These are phyloP conservation scores for Bryoerythrophyllum caledonicum DNA, from an alignment of 225 moss, liverwort and hornwort genomes.

Conservation along the genomic window DNA sequence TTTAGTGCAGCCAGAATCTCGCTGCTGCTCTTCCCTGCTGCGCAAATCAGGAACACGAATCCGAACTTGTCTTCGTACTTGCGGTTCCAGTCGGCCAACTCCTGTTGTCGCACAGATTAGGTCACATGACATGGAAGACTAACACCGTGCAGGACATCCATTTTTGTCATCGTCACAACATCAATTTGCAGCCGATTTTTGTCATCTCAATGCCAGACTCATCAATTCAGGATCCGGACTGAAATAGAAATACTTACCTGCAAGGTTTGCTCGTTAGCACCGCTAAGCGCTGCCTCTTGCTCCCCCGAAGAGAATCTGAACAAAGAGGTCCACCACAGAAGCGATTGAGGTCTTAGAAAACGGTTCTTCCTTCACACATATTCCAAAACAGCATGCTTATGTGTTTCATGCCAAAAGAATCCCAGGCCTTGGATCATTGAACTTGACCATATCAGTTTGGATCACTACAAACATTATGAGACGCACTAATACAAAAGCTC, in stretches of 20 bases:
- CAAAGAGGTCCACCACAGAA: constrained; percentile 22
- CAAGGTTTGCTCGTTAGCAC: constrained; percentile 65
- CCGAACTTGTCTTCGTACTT: constrained; percentile 89
- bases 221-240: too few relatives aligned
- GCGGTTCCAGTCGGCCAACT: constrained; percentile 88
- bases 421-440: neutral
- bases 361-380: neutral
- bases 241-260: constrained; percentile 45
- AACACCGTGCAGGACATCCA: neutral
- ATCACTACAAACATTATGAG: neutral
- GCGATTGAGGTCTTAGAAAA: neutral
- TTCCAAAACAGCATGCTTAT: neutral
- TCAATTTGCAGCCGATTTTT: neutral
- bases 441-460: neutral
- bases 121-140: neutral
- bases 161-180: neutral
- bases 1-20: constrained; percentile 79
- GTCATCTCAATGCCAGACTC: neutral
- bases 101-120: constrained; percentile 41
- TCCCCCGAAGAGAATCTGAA: constrained; percentile 64
- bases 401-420: neutral
- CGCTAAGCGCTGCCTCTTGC: constrained; percentile 77
- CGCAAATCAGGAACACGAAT: constrained; percentile 90
- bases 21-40: constrained; percentile 78
- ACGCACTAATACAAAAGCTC: too few relatives aligned